Base-by-base conservation (phyloP, 805 yeast species). In the Ogataea salicorniae region DNA sequence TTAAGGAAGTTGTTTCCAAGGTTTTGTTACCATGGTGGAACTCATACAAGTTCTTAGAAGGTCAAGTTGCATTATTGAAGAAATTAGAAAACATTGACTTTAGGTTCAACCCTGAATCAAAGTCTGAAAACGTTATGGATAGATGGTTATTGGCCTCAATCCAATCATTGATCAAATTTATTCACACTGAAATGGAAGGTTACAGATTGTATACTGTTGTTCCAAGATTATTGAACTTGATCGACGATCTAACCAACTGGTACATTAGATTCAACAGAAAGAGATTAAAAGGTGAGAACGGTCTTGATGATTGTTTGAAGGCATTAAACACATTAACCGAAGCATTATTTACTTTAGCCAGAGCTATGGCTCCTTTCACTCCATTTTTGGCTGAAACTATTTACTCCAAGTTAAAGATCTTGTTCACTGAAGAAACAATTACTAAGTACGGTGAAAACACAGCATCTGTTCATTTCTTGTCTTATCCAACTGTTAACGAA, bases 301-400 rank as follows among this genome's bases (percentile, higher is more conserved):
- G 96, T 51, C 70, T 80, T 44, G 84, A 81, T 47, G 99, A 94
- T 64, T 85, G 97, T 60, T 68, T 81, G 58, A 79, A 79, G 61
- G 97, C 97, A 42, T 78, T 94, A 62, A 94, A 94, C 72, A 87
- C 97, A 22, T 75, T 94, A 68, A 83, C 91, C 48, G 96, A 90
- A 67, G 96, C 94, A 34, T 75, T 91, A 59, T 86, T 87, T 68
- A 88, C 89, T 41, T 81, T 94, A 62, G 84, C 81, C 44, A 83
- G 97, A 66, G 95, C 96, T 42, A 92, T 94, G 97, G 98, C 98
- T 49, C 99, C 99, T 56, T 94, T 94, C 73, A 91, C 98, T 45
- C 99, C 99, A 55, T 95, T 84, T 77, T 76, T 95, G 68, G 76
- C 98, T 43, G 99, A 94, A 63, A 81, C 80, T 61, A 87, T 94